phyloP scores from a whole-genome alignment of 345 rosid species.

The Corchorus olitorius region DNA sequence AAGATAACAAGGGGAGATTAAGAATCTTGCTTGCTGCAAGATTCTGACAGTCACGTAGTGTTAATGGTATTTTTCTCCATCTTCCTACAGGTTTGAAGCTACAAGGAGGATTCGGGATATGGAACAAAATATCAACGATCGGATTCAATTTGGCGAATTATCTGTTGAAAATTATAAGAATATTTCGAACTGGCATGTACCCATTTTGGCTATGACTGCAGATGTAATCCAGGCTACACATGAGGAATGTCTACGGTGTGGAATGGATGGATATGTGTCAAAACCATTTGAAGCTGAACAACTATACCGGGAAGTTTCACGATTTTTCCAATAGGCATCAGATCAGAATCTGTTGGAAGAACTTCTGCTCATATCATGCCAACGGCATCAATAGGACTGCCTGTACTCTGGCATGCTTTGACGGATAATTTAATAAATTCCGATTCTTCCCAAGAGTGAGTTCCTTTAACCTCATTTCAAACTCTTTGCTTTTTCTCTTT shows the following conservation, averaged over 20 bases:
- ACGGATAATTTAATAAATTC: conserved; percentile 12
- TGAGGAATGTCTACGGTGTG: conserved; percentile 59
- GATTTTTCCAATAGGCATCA: conserved; percentile 47
- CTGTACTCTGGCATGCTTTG: conserved; percentile 22
- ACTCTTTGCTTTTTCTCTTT: not conserved
- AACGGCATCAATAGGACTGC: conserved; percentile 23
- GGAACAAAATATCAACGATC: conserved; percentile 47
- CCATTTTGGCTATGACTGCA: conserved; percentile 95
- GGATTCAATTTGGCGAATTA: conserved; percentile 38
- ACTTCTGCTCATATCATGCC: conserved; percentile 20
- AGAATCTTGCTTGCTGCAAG: not conserved
- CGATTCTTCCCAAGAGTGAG: conserved; percentile 39
- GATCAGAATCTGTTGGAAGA: conserved; percentile 21
- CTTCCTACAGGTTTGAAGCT: conserved; percentile 66
- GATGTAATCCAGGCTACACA: conserved; percentile 92
- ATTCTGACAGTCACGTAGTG: conserved; percentile 7
- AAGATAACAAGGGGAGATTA: not conserved
- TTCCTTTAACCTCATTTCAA: conserved; percentile 10
- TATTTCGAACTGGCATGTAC: conserved; percentile 52
- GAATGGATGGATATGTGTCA: conserved; percentile 94
- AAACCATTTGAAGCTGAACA: conserved; percentile 95
- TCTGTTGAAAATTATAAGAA: conserved; percentile 36
- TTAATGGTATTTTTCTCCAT: not conserved
- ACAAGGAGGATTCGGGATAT: conserved; percentile 66
- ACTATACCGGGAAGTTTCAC: conserved; percentile 72